Conservation (phyloP, 768 basidiomycete species). For the Tephrocybe sp. region DNA sequence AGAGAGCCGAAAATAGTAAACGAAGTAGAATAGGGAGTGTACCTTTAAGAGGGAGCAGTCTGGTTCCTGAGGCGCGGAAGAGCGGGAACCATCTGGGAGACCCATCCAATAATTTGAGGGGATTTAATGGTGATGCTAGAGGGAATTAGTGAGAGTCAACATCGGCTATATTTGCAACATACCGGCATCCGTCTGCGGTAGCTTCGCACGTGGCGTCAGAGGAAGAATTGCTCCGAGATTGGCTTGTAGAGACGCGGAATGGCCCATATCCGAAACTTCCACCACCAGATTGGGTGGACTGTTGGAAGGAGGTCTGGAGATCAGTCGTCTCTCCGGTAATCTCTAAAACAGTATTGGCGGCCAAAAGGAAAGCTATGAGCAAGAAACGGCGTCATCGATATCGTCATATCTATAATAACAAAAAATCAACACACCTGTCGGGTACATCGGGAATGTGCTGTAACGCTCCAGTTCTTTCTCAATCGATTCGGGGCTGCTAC, state of each 20-base stretch:
- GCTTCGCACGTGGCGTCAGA: background rate
- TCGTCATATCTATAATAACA: background rate
- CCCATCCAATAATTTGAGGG: constrained; percentile 10
- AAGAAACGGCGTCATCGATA: too few species aligned
- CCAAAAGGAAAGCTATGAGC: constrained; percentile 3
- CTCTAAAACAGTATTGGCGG: constrained; percentile 6
- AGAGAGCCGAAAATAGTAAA: too few species aligned
- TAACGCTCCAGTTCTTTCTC: constrained; percentile 5
- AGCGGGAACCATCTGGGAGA: constrained; percentile 11
- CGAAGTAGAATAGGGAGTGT: too few species aligned
- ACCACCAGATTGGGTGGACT: background rate
- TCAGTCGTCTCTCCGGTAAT: constrained; percentile 6
- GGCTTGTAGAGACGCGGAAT: background rate
- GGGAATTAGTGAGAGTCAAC: background rate
- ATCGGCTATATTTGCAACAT: background rate
- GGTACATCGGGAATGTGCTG: constrained; percentile 11
- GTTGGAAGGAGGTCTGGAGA: constrained; percentile 2
- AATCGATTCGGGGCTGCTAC: background rate
- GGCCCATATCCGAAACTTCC: constrained; percentile 2
- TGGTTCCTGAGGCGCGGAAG: constrained; percentile 8
- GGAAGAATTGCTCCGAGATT: background rate
- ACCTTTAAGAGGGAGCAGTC: background rate
- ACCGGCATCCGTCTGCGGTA: constrained; percentile 8
- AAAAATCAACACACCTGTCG: background rate
- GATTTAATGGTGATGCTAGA: constrained; percentile 8